Conservation (phyloP, 2,329 filamentous ascomycete species). For the Xylaria sp. region DNA sequence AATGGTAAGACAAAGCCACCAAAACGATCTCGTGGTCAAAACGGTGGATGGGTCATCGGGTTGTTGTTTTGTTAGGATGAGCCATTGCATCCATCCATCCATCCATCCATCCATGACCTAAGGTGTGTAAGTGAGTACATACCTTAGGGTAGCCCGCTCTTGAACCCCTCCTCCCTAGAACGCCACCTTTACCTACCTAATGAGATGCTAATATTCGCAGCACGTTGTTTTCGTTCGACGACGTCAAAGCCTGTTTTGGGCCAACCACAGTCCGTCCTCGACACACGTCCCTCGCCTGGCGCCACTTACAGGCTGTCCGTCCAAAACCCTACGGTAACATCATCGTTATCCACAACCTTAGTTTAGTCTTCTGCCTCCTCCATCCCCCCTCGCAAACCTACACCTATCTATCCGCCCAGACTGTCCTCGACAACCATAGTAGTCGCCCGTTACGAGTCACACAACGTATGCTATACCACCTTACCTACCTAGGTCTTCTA, state of each 20-base stretch:
- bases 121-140: neutral
- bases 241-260: constrained; percentile 32
- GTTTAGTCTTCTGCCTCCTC: neutral
- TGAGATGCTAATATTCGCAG: constrained; percentile 11
- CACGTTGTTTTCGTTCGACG: constrained; percentile 21
- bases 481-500: too few relatives aligned
- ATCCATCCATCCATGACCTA: too few relatives aligned
- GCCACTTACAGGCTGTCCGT: constrained; percentile 42
- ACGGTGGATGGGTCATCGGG: constrained; percentile 7
- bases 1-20: neutral
- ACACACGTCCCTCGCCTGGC: constrained; percentile 46
- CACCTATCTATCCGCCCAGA: constrained; percentile 3
- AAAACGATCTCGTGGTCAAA: constrained; percentile 17
- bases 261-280: constrained; percentile 47
- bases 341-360: constrained; percentile 14
- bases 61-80: neutral
- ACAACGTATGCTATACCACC: neutral
- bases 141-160: neutral
- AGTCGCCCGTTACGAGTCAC: constrained; percentile 14
- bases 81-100: constrained; percentile 4
- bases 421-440: constrained; percentile 1
- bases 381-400: neutral
- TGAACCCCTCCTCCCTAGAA: neutral
- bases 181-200: constrained; percentile 14
- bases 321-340: constrained; percentile 30